These are phyloP conservation scores for Porpolomopsis calyptriformis DNA, from an alignment of 768 basidiomycete species.

Conservation along the genomic window DNA sequence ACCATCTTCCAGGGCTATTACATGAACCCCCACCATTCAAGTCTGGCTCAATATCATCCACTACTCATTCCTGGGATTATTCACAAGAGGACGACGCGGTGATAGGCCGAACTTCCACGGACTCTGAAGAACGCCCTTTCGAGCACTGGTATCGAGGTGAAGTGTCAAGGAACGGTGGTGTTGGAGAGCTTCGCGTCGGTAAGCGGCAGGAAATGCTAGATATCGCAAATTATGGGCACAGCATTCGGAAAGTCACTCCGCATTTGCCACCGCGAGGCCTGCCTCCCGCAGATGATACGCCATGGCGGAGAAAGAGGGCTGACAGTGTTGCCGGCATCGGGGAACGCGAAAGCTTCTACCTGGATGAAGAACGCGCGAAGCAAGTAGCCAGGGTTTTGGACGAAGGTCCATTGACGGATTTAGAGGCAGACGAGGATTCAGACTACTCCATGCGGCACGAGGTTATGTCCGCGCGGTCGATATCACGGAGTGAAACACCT, in stretches of 20 bases:
- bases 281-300: conserved; percentile 16
- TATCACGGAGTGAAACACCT: conserved; percentile 30
- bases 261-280: conserved; percentile 13
- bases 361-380: conserved; percentile 48
- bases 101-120: conserved; percentile 48
- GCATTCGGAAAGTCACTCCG: conserved; percentile 26
- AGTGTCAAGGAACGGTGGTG: conserved; percentile 78
- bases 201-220: conserved; percentile 76
- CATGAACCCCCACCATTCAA: conserved; percentile 58
- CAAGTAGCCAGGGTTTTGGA: conserved; percentile 49
- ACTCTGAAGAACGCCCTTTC: conserved; percentile 75
- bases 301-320: conserved; percentile 43
- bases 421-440: conserved; percentile 41
- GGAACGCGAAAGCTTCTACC: conserved; percentile 52
- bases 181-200: conserved; percentile 71
- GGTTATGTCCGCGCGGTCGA: conserved; percentile 13
- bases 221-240: conserved; percentile 77
- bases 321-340: conserved; percentile 53
- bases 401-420: conserved; percentile 64
- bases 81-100: conserved; percentile 18
- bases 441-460: conserved; percentile 22
- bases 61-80: conserved; percentile 25
- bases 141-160: conserved; percentile 91
- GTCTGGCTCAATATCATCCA: conserved; percentile 34
- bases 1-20: conserved; percentile 38